These are phyloP conservation scores for Diplocarpon mali DNA, from an alignment of 2,329 filamentous ascomycete species.

Conservation along the genomic window DNA sequence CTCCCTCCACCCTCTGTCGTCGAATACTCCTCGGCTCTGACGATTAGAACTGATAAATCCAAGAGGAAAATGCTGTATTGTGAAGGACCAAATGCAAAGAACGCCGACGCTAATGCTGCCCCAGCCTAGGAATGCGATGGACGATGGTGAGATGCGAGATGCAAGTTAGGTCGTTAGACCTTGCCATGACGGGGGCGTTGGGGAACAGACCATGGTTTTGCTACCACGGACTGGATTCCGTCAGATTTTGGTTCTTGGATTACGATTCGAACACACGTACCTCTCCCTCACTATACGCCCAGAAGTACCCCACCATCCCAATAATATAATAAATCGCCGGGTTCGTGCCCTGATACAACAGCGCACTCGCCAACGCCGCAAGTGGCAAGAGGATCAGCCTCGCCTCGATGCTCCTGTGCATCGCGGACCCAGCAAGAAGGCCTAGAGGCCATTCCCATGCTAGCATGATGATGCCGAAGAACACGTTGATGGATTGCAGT, in stretches of 20 bases:
- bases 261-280: slow-evolving; percentile 41
- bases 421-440: slow-evolving; percentile 60
- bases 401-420: slow-evolving; percentile 83
- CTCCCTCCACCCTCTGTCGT: too few relatives aligned
- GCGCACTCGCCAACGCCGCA: slow-evolving; percentile 57
- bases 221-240: slow-evolving; percentile 18
- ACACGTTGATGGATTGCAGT: slow-evolving; percentile 79
- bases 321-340: slow-evolving; percentile 85
- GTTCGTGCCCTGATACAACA: slow-evolving; percentile 90
- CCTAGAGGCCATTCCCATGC: slow-evolving; percentile 86
- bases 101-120: background rate
- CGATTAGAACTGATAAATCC: background rate
- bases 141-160: too few relatives aligned
- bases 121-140: background rate
- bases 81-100: background rate
- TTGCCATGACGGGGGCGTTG: slow-evolving; percentile 17
- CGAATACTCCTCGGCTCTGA: too few relatives aligned
- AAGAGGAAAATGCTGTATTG: background rate
- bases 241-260: slow-evolving; percentile 5
- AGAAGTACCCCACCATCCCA: slow-evolving; percentile 81
- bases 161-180: slow-evolving; percentile 14
- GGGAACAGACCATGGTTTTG: slow-evolving; percentile 24
- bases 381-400: slow-evolving; percentile 76
- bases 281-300: slow-evolving; percentile 96
- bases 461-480: slow-evolving; percentile 68